Evolutionary conservation across 148 eudicot genomes (phyloP).

Genomic region (Cornus controversa): DNA sequence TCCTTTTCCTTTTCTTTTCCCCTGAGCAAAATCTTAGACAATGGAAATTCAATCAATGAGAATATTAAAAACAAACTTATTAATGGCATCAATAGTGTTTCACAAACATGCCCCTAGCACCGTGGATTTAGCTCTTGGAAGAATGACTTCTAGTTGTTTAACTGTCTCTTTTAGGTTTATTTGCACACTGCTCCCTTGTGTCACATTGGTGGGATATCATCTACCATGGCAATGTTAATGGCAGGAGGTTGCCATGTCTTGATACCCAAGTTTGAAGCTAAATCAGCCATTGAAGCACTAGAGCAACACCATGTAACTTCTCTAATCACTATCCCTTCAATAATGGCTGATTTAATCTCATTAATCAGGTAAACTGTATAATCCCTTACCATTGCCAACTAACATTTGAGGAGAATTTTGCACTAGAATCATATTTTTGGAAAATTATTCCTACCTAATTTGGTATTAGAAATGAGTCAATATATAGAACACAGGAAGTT

Average conservation of each 20-base stretch:
- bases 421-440: background rate
- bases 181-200: conserved; percentile 91
- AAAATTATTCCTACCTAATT: too few species aligned
- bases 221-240: conserved; percentile 85
- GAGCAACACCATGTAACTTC: conserved; percentile 62
- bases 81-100: too few species aligned
- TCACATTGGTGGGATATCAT: conserved; percentile 96
- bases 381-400: background rate
- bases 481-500: too few species aligned
- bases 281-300: conserved; percentile 58
- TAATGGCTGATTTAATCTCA: conserved; percentile 77
- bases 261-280: conserved; percentile 81
- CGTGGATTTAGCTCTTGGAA: background rate
- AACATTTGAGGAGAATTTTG: background rate
- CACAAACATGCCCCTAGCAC: too few species aligned
- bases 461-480: too few species aligned
- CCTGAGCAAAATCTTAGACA: background rate
- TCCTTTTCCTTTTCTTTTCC: background rate
- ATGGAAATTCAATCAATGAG: background rate
- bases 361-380: conserved; percentile 47
- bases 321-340: conserved; percentile 80
- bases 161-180: conserved; percentile 50
- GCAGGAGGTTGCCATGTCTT: conserved; percentile 88
- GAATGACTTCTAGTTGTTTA: background rate
- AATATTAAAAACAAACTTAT: background rate